Percentiles rank a stretch among this genome's conserved stretches.
These are phyloP conservation scores for Citrus sp. DNA, from an alignment of 345 rosid species.

Conservation along the genomic window DNA sequence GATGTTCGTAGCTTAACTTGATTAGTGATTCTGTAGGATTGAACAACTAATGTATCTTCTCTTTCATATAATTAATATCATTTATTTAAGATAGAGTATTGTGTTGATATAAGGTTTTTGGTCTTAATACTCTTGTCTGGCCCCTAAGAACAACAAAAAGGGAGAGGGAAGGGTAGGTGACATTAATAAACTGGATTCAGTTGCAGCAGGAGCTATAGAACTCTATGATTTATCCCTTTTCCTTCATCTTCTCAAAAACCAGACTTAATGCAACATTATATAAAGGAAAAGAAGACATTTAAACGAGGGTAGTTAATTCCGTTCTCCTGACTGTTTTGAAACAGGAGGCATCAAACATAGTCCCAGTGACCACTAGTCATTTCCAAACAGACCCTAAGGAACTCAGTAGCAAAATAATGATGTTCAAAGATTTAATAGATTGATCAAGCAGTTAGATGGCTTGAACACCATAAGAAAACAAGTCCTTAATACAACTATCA, in stretches of 20 bases:
- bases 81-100: neutral
- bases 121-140: neutral
- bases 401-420: neutral
- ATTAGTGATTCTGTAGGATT: neutral
- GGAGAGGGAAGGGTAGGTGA: neutral
- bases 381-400: neutral
- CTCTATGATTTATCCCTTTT: neutral
- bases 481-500: neutral
- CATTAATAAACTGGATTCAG: neutral
- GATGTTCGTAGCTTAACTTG: neutral
- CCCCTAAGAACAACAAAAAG: neutral
- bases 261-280: neutral
- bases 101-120: neutral
- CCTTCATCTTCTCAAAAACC: neutral
- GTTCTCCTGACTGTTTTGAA: neutral
- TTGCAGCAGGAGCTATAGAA: neutral
- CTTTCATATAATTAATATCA: neutral
- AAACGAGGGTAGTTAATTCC: neutral
- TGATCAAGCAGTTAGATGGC: neutral
- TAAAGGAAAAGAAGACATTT: neutral
- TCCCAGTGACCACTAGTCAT: constrained; percentile 2
- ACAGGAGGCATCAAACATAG: too few species aligned
- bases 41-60: neutral
- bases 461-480: neutral
- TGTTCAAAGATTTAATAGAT: neutral